A percentile compares a stretch with the other conserved stretches of the same genome.
Conservation (phyloP, 2,329 filamentous ascomycete genomes). For the Penicillium oxalicum region DNA sequence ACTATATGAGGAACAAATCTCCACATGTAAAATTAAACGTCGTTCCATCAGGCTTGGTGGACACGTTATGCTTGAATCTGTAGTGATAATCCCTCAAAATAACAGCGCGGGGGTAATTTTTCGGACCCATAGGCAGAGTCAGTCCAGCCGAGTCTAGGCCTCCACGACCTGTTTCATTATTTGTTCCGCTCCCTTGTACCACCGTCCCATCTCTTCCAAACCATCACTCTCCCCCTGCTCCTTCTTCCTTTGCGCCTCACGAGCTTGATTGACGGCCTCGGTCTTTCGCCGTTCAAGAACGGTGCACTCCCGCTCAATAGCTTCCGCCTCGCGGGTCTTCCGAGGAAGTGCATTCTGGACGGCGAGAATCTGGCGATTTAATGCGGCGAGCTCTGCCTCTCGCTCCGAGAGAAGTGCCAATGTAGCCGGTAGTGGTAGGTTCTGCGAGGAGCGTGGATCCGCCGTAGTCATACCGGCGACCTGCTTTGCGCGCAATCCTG, state of each 20-base stretch:
- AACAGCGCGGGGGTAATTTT: too few relatives aligned
- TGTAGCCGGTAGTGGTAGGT: slow-evolving; percentile 38
- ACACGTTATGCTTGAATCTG: too few relatives aligned
- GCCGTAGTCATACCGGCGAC: slow-evolving; percentile 58
- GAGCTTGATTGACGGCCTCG: slow-evolving; percentile 44
- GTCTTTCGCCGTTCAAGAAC: slow-evolving; percentile 41
- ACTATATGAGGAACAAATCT: too few relatives aligned
- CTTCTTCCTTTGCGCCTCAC: slow-evolving; percentile 39
- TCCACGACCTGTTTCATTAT: slow-evolving; percentile 37
- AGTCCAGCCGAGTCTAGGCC: slow-evolving; percentile 19
- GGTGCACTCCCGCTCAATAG: slow-evolving; percentile 39
- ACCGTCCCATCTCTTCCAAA: slow-evolving; percentile 42
- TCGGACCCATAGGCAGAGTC: neutral
- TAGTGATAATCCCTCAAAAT: too few relatives aligned
- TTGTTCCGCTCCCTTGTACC: slow-evolving; percentile 40
- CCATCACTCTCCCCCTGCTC: slow-evolving; percentile 43
- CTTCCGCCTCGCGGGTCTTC: slow-evolving; percentile 41
- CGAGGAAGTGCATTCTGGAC: slow-evolving; percentile 41
- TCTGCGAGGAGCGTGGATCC: slow-evolving; percentile 32
- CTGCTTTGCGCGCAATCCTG: slow-evolving; percentile 49
- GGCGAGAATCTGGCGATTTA: slow-evolving; percentile 39
- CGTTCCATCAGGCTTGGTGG: too few relatives aligned
- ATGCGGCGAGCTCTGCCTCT: slow-evolving; percentile 35
- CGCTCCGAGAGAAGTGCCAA: slow-evolving; percentile 36
- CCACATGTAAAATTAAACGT: slow-evolving; percentile 14